Conservation (phyloP, 148 eudicot species). For the Camellia lanceoleosa region DNA sequence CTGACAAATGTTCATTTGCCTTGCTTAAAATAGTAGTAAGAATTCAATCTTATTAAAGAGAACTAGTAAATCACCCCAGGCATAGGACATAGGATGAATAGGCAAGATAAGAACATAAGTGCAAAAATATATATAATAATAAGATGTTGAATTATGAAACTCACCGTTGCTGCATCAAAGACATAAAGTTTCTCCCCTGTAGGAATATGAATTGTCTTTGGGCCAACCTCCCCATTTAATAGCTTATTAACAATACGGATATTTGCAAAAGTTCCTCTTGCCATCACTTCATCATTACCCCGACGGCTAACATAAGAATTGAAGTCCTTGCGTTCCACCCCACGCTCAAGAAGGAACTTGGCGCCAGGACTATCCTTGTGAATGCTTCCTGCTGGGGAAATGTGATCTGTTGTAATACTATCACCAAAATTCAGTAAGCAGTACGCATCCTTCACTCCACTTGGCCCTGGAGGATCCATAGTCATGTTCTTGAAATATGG, state of each 20-base stretch:
- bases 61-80: too few species aligned
- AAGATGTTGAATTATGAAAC: background rate
- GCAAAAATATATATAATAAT: background rate
- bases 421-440: conserved; percentile 25
- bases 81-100: background rate
- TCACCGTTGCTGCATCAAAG: conserved; percentile 24
- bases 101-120: background rate
- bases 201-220: conserved; percentile 24
- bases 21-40: background rate
- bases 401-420: conserved; percentile 30
- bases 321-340: conserved; percentile 24
- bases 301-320: conserved; percentile 26
- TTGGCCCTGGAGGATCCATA: conserved; percentile 26
- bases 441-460: conserved; percentile 26
- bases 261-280: conserved; percentile 28
- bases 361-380: conserved; percentile 29
- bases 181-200: conserved; percentile 24
- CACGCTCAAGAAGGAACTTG: conserved; percentile 19
- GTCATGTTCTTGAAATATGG: conserved; percentile 29
- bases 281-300: conserved; percentile 28
- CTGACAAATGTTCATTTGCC: background rate
- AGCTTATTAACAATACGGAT: conserved; percentile 25
- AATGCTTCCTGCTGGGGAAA: conserved; percentile 27
- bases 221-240: conserved; percentile 24
- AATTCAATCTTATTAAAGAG: background rate